phyloP scores from a whole-genome alignment of 768 basidiomycete genomes.

The Termitomyces sp. region DNA sequence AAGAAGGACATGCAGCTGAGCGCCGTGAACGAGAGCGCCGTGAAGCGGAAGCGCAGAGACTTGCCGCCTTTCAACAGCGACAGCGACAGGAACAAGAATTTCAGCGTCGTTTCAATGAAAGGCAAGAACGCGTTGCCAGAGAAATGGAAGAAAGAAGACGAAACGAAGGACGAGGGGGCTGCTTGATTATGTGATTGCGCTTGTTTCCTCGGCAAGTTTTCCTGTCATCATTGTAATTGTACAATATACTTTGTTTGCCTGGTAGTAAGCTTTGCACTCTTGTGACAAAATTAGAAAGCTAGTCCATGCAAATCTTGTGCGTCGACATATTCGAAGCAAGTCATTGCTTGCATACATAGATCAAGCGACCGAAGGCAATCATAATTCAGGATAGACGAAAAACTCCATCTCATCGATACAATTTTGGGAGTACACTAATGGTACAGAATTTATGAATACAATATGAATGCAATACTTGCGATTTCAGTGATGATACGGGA shows the following conservation, averaged over 20 bases:
- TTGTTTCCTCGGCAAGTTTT: background rate
- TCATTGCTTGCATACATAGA: no score
- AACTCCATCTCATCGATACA: no score
- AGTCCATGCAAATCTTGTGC: background rate
- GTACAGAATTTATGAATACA: background rate
- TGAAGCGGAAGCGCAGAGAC: background rate
- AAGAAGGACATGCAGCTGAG: background rate
- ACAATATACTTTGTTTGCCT: background rate
- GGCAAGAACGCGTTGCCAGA: background rate
- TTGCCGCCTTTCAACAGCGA: background rate
- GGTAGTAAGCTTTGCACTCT: background rate
- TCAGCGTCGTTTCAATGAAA: constrained; percentile 4
- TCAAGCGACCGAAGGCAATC: no score
- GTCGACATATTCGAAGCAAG: no score
- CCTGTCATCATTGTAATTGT: background rate
- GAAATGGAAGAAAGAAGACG: constrained; percentile 5
- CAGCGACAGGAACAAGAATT: background rate
- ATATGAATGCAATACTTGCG: background rate
- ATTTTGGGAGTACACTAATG: no score
- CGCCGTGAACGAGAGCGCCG: background rate
- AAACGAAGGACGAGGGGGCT: background rate
- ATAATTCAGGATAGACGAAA: no score
- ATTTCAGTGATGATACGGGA: background rate
- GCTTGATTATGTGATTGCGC: background rate
- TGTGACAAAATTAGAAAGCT: background rate